Percentiles rank a stretch among this genome's conserved stretches.
phyloP scores from a whole-genome alignment of 2,329 filamentous ascomycete species.

The Zymoseptoria brevis region DNA sequence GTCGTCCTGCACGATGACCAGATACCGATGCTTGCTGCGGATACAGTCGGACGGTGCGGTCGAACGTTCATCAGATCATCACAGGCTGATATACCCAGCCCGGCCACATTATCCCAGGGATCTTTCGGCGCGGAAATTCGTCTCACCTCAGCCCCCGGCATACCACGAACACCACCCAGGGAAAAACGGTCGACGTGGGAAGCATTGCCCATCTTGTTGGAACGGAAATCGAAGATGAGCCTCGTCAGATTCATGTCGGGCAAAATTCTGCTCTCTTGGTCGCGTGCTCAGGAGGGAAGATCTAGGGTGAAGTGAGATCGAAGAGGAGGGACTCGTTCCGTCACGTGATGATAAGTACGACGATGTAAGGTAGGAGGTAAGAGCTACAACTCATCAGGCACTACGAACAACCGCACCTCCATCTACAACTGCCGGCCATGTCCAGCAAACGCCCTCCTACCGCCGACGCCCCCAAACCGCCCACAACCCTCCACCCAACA shows the following conservation, averaged over 20 bases:
- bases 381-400: not conserved
- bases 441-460: not conserved
- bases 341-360: not conserved
- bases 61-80: too few species aligned
- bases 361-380: too few species aligned
- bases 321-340: too few species aligned
- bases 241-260: too few species aligned
- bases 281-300: not conserved
- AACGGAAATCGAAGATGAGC: not conserved
- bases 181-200: too few species aligned
- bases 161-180: not conserved
- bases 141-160: not conserved
- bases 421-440: not conserved
- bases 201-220: not conserved
- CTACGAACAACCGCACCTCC: not conserved
- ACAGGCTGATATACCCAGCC: too few species aligned
- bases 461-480: constrained; percentile 22
- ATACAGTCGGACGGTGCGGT: too few species aligned
- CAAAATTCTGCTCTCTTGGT: not conserved
- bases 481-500: constrained; percentile 37
- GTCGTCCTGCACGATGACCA: too few species aligned
- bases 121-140: not conserved
- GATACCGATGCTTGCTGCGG: too few species aligned
- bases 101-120: not conserved
- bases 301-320: not conserved